A percentile compares a stretch with the other conserved stretches of the same genome.
These are phyloP conservation scores for Sphaceloma murrayae DNA, from an alignment of 2,329 filamentous ascomycete genomes.

Conservation along the genomic window DNA sequence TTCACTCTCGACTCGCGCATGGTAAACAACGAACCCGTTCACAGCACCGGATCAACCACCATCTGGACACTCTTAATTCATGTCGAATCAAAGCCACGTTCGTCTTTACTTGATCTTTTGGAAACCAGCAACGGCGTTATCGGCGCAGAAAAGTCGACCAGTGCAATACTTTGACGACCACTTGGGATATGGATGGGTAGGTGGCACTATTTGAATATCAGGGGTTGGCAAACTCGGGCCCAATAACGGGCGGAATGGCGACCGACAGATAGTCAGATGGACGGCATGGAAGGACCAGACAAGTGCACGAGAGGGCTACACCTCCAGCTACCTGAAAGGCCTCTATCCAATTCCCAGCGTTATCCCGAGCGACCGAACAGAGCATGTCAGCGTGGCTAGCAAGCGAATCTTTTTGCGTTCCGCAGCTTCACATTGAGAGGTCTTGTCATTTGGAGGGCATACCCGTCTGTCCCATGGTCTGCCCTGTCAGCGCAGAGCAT, in stretches of 20 bases:
- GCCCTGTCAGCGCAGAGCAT: no score
- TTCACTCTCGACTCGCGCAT: slow-evolving; percentile 8
- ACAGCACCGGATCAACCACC: background rate
- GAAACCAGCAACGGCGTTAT: slow-evolving; percentile 14
- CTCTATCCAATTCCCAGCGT: no score
- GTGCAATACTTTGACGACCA: slow-evolving; percentile 7
- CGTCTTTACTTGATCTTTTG: slow-evolving; percentile 10
- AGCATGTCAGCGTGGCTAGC: no score
- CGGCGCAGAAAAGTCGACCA: slow-evolving; percentile 14
- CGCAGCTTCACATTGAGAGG: no score
- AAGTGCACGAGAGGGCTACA: no score
- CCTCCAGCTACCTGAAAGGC: no score
- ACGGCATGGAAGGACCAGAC: no score
- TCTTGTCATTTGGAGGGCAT: no score
- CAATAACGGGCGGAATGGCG: background rate
- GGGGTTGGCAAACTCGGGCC: background rate
- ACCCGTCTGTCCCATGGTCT: no score
- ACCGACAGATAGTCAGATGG: background rate
- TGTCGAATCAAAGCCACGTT: slow-evolving; percentile 3
- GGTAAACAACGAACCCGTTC: background rate
- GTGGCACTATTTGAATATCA: slow-evolving; percentile 3
- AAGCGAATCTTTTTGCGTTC: no score
- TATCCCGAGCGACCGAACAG: no score
- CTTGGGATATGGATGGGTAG: slow-evolving; percentile 9
- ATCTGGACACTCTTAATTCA: slow-evolving; percentile 11